A percentile compares a stretch with the other conserved stretches of the same genome.
Evolutionary conservation across 208 protist species (phyloP).

Genomic region (Wallacemonas collosoma): DNA sequence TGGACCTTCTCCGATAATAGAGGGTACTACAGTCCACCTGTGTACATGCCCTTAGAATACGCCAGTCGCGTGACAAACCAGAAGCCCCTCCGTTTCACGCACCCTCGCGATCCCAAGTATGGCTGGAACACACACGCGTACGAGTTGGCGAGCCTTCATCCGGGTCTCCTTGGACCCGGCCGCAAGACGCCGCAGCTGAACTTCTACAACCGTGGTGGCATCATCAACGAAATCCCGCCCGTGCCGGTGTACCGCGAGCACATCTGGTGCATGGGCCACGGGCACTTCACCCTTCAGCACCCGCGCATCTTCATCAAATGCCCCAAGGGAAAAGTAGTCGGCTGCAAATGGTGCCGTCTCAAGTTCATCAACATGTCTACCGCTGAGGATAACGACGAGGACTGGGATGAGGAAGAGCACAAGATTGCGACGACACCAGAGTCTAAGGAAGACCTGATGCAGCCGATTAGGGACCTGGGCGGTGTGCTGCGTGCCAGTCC

Average conservation of each 20-base stretch:
- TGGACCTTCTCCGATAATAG: conserved; percentile 79
- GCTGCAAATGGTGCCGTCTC: conserved; percentile 88
- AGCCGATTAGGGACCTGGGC: conserved; percentile 78
- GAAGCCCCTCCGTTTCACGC: conserved; percentile 81
- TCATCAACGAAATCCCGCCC: conserved; percentile 88
- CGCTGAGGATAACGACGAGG: conserved; percentile 85
- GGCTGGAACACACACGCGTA: conserved; percentile 79
- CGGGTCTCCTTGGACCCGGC: conserved; percentile 74
- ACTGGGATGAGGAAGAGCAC: conserved; percentile 88
- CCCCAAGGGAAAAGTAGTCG: conserved; percentile 69
- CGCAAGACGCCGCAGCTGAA: conserved; percentile 82
- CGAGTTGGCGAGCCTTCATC: conserved; percentile 71
- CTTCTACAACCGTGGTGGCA: conserved; percentile 77
- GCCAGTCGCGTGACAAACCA: conserved; percentile 80
- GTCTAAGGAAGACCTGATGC: conserved; percentile 67
- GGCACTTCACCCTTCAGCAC: conserved; percentile 82
- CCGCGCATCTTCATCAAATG: conserved; percentile 91
- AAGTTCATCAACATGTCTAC: conserved; percentile 93
- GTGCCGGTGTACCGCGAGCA: conserved; percentile 82
- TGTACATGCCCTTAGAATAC: conserved; percentile 90
- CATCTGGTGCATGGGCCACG: conserved; percentile 90
- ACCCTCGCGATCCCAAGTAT: conserved; percentile 88
- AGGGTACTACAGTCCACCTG: conserved; percentile 81
- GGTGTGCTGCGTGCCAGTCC: conserved; percentile 69
- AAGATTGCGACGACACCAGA: conserved; percentile 87